Evolutionary conservation across 805 yeast genomes (phyloP), one percentile per base, ranked within the genome.

Genomic region (Sugiyamaella valdiviana): DNA sequence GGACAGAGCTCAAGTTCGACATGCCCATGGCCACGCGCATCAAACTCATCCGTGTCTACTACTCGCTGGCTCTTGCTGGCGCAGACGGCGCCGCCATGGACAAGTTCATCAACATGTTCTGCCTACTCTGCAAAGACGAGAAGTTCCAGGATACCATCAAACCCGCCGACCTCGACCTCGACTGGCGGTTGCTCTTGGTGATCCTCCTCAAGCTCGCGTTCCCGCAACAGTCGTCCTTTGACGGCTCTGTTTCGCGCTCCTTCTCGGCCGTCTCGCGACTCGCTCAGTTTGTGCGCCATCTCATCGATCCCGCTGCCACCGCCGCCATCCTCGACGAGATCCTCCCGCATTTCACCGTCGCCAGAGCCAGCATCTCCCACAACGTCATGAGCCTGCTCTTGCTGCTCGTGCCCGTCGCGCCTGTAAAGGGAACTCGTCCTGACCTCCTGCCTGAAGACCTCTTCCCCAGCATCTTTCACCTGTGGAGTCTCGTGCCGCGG

Each of bases 1-100:
- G 96, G 77, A 63, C 88, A 46, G 77, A 77, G 57, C 82, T 84
- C 79, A 85, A 86, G 57, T 80, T 84, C 58, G 84, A 83, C 45
- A 74, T 91, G 69, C 97, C 99, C 0, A 57, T 87, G 10, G 55
- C 71, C 1, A 65, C 82, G 42, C 75, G 89, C 46, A 72, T 80
- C 19, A 68, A 77, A 1, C 71, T 91, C 38, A 80, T 87, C 0
- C 71, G 72, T 48, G 85, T 86, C 1, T 90, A 79, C 61, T 89
- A 80, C 59, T 78, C 84, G 15, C 71, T 93, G 21, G 74, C 86
- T 36, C 67, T 89, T 22, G 78, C 83, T 1, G 76, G 87, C 37
- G 89, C 93, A 5, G 95, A 87, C 57, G 74, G 73, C 26, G 60
- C 82, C 19, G 77, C 81, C 46, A 63, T 83, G 44, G 75, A 72